A percentile compares a stretch with the other conserved stretches of the same genome.
Conservation (phyloP, 345 rosid genomes). For the Gossypium longicalyx region DNA sequence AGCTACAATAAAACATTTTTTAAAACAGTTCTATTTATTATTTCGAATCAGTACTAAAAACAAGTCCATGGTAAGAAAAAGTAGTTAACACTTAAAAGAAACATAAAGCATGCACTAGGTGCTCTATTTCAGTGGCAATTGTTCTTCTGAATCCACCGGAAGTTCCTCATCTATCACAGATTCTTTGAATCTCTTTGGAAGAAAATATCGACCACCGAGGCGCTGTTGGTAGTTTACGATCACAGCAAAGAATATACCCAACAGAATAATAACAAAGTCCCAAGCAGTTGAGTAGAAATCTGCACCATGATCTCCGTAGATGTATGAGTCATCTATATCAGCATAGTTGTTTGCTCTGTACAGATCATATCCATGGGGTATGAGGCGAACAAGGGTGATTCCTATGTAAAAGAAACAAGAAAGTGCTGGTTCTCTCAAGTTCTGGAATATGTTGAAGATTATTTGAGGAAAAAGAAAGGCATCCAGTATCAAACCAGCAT, state of each 20-base stretch:
- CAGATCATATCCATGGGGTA: conserved; percentile 54
- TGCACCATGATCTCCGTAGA: conserved; percentile 33
- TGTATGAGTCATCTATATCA: conserved; percentile 27
- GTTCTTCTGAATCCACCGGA: conserved; percentile 13
- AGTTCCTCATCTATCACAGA: conserved; percentile 34
- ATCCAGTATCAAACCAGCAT: conserved; percentile 43
- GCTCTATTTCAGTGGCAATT: background rate
- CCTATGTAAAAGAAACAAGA: conserved; percentile 36
- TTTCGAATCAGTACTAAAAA: background rate
- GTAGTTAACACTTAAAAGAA: background rate
- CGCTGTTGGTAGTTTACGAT: conserved; percentile 41
- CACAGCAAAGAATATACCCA: conserved; percentile 33
- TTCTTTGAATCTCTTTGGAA: conserved; percentile 33
- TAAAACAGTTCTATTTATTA: too few relatives aligned
- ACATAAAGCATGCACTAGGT: background rate
- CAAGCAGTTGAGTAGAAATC: conserved; percentile 48
- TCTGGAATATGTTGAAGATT: conserved; percentile 37
- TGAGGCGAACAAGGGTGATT: conserved; percentile 30
- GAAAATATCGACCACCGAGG: conserved; percentile 38
- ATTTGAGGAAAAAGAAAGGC: conserved; percentile 53
- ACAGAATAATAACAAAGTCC: conserved; percentile 35
- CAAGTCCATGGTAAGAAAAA: background rate
- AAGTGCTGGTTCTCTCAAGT: conserved; percentile 33
- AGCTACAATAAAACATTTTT: too few relatives aligned
- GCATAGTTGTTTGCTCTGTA: conserved; percentile 29